Base-by-base conservation (phyloP, 805 yeast genomes). In the Cyberlindnera bimundalis region DNA sequence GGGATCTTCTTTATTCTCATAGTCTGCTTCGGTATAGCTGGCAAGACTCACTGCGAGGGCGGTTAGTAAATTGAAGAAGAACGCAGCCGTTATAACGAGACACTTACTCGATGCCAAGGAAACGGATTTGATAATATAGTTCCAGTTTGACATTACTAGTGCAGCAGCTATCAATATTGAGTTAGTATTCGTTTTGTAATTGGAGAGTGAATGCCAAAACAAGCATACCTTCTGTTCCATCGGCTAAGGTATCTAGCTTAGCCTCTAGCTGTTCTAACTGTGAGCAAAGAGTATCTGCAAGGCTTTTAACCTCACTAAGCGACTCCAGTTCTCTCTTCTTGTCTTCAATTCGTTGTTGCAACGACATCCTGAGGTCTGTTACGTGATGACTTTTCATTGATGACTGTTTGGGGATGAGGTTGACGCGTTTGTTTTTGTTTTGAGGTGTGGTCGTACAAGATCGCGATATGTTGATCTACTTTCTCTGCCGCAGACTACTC, bases 91-190 rank as follows among this genome's bases (percentile, higher is more conserved):
- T n/a, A n/a, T n/a, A n/a, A 19, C 29, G 6, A 5, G 2, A 11
- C 10, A 53, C 61, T 33, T 47, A 57, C 61, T 51, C 2, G 71
- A 63, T 0, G 88, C 88, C 49, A 83, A 60, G 10, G 82, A 73
- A 0, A 81, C 74, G 3, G 84, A 73, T 43, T 76, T 67, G 15
- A 78, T 64, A 15, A 82, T 79, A 42, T 73, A 76, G 40, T 73
- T 71, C 90, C 90, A 82, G 50, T 79, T 81, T 3, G 76, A 67
- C 51, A 84, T 67, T 2, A 82, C 75, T 5, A 70, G 60, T 3
- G 77, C 75, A 6, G 79, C 80, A 28, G 81, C 73, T 52, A 11
- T 2, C n/a, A 19, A 7, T 13, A 23, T 5, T 9, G 11, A 7
- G 51, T 54, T 46, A 50, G 51, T 23, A 21, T 11, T 47, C 30